phyloP scores from a whole-genome alignment of 352 stramenopile species.

The Globisporangium lucens region DNA sequence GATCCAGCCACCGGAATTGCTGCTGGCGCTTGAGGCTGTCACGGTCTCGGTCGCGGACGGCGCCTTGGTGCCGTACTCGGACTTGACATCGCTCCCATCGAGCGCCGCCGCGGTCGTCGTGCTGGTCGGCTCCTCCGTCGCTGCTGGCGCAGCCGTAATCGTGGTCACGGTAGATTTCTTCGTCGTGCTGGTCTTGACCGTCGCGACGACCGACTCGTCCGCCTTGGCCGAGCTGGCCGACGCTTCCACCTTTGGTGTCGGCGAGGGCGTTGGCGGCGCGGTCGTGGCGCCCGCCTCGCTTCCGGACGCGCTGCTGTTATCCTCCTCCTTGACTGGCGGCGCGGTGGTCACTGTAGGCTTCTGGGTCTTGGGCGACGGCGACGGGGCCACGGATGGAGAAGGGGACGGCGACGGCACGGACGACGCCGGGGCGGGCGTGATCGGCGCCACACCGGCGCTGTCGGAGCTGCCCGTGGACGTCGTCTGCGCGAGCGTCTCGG shows the following conservation, averaged over 20 bases:
- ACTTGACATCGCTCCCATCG: constrained; percentile 35
- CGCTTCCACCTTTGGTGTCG: constrained; percentile 7
- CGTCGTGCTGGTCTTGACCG: constrained; percentile 22
- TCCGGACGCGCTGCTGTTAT: constrained; percentile 3
- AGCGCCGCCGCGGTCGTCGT: constrained; percentile 26
- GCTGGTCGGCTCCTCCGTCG: constrained; percentile 18
- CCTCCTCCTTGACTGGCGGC: constrained; percentile 10
- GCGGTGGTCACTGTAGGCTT: constrained; percentile 23
- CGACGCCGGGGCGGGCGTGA: neutral
- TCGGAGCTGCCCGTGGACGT: constrained; percentile 1
- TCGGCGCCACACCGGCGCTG: neutral
- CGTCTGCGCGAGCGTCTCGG: constrained; percentile 4
- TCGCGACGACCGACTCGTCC: constrained; percentile 19
- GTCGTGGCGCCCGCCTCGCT: constrained; percentile 17
- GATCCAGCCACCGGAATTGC: constrained; percentile 38
- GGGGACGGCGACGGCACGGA: constrained; percentile 12
- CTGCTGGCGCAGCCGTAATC: constrained; percentile 24
- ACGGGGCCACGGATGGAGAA: constrained; percentile 21
- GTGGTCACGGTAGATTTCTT: constrained; percentile 16
- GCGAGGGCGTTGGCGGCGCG: constrained; percentile 14
- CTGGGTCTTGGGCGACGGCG: constrained; percentile 20
- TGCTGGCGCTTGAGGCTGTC: constrained; percentile 15
- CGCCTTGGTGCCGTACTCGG: constrained; percentile 45
- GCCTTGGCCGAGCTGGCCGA: constrained; percentile 12
- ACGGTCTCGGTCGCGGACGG: constrained; percentile 30